Conservation (phyloP, 2,329 filamentous ascomycete genomes). For the Diaporthe australafricana region DNA sequence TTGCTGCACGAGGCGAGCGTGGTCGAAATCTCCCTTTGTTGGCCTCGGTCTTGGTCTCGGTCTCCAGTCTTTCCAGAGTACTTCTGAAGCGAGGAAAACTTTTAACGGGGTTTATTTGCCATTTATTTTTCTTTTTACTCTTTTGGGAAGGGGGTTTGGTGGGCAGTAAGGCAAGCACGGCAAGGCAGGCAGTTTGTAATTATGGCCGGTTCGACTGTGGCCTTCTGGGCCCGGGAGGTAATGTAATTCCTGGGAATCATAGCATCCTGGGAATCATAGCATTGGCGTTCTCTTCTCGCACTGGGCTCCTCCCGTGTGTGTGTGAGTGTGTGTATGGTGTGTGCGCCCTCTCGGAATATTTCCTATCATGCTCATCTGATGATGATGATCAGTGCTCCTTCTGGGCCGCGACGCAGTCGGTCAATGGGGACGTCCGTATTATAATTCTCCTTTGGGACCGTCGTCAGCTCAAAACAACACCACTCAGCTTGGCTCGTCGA, state of each 20-base stretch:
- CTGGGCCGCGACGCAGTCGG: background rate
- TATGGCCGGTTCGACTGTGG: slow-evolving; percentile 2
- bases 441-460: background rate
- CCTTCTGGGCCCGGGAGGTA: slow-evolving; percentile 4
- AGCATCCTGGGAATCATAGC: slow-evolving; percentile 25
- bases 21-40: background rate
- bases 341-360: background rate
- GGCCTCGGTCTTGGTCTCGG: background rate
- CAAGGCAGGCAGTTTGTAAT: slow-evolving; percentile 25
- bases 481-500: background rate
- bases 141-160: slow-evolving; percentile 11
- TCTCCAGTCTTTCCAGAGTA: background rate
- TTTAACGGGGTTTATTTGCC: background rate
- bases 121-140: background rate
- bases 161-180: background rate
- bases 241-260: slow-evolving; percentile 22
- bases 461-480: background rate
- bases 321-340: background rate
- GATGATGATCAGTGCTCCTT: slow-evolving; percentile 9
- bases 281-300: slow-evolving; percentile 7
- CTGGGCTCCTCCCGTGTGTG: background rate
- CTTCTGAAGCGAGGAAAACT: background rate
- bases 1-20: background rate
- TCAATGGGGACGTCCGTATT: background rate
- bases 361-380: background rate